Evolutionary conservation across 2,329 filamentous ascomycete genomes (phyloP).

Genomic region (Cladosporium austrohemisphaericum): DNA sequence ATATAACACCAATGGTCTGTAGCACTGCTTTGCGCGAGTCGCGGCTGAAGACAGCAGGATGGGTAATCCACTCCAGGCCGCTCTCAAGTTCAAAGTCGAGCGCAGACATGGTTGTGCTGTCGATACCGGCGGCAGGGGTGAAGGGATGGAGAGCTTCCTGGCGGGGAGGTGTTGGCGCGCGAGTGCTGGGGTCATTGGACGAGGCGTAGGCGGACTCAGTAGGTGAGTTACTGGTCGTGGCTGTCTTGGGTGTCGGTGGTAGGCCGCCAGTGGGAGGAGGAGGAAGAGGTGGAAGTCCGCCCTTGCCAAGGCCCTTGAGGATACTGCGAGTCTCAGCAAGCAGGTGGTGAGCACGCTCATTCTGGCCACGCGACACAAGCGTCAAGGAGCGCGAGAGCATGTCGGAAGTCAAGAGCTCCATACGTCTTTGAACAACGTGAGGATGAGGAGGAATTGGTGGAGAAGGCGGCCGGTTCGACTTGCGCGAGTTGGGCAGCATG

Average conservation of each 20-base stretch:
- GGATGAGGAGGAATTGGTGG: slow-evolving; percentile 94
- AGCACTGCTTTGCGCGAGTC: slow-evolving; percentile 94
- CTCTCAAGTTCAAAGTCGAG: slow-evolving; percentile 88
- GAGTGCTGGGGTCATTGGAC: slow-evolving; percentile 18
- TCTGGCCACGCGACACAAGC: slow-evolving; percentile 83
- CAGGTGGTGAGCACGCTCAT: slow-evolving; percentile 88
- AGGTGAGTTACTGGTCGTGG: slow-evolving; percentile 18
- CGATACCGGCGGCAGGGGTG: slow-evolving; percentile 69
- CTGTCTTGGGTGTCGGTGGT: slow-evolving; percentile 33
- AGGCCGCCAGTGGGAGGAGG: slow-evolving; percentile 38
- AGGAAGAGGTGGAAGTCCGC: slow-evolving; percentile 84
- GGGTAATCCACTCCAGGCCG: slow-evolving; percentile 94
- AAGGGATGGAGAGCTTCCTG: slow-evolving; percentile 44
- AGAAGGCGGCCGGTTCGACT: slow-evolving; percentile 44
- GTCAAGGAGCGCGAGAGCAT: slow-evolving; percentile 94
- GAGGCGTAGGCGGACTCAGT: slow-evolving; percentile 21
- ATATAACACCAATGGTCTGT: slow-evolving; percentile 94
- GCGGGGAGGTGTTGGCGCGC: slow-evolving; percentile 40
- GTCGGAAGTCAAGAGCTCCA: slow-evolving; percentile 96
- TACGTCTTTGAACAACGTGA: slow-evolving; percentile 88
- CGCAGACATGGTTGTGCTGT: slow-evolving; percentile 73
- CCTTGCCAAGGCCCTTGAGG: slow-evolving; percentile 91
- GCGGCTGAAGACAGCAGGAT: slow-evolving; percentile 88
- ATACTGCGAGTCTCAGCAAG: slow-evolving; percentile 92
- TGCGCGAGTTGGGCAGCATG: slow-evolving; percentile 64